phyloP scores from a whole-genome alignment of 2,329 filamentous ascomycete genomes.

The Hypoxylon sp. region DNA sequence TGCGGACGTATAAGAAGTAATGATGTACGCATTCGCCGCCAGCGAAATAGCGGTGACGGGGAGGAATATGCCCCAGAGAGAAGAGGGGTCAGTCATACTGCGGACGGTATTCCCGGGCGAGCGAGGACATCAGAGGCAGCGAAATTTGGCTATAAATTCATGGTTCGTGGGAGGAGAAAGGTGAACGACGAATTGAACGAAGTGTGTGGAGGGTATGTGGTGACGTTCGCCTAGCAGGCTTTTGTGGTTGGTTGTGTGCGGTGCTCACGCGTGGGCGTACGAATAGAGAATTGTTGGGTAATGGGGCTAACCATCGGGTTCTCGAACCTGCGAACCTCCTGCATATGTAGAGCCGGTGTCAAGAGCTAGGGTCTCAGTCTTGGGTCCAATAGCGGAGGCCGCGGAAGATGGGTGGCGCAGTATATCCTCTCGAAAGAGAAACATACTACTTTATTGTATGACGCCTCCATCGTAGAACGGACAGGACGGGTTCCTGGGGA shows the following conservation, averaged over 20 bases:
- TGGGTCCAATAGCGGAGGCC: conserved; percentile 36
- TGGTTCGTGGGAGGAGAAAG: conserved; percentile 32
- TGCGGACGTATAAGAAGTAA: conserved; percentile 67
- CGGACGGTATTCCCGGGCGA: conserved; percentile 40
- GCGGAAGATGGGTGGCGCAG: conserved; percentile 33
- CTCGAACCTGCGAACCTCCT: conserved; percentile 33
- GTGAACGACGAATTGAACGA: conserved; percentile 38
- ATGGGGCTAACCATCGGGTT: conserved; percentile 22
- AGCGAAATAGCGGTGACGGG: conserved; percentile 71
- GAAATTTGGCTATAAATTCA: conserved; percentile 37
- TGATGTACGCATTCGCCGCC: conserved; percentile 68
- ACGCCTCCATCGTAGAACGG: conserved; percentile 29
- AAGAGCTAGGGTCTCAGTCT: conserved; percentile 34
- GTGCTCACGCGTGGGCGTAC: conserved; percentile 22
- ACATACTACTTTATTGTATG: conserved; percentile 30
- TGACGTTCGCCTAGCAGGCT: conserved; percentile 33
- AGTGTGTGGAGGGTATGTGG: conserved; percentile 27
- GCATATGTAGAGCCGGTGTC: conserved; percentile 27
- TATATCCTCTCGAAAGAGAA: conserved; percentile 23
- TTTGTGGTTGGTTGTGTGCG: conserved; percentile 32
- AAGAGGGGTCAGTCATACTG: conserved; percentile 64
- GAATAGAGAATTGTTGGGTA: conserved; percentile 26
- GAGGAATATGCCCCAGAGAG: conserved; percentile 71
- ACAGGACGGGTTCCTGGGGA: conserved; percentile 5
- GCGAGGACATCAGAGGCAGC: conserved; percentile 44